phyloP scores from a whole-genome alignment of 2,329 filamentous ascomycete genomes.

The Epichloe typhina region DNA sequence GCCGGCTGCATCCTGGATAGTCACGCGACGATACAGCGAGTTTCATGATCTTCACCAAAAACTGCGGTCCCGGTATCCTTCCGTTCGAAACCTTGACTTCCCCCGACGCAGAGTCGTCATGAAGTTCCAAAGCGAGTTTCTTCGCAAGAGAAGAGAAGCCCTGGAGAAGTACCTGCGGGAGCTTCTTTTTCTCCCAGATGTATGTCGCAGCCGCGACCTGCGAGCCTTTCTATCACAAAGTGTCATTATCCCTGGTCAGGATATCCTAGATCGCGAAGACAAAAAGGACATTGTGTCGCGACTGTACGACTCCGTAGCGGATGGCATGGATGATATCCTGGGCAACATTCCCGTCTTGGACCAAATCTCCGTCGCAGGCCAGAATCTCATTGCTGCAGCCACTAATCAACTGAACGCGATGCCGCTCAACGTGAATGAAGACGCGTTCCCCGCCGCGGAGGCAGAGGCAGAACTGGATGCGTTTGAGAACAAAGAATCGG shows the following conservation, averaged over 20 bases:
- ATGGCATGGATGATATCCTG: conserved; percentile 95
- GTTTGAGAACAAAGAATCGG: conserved; percentile 77
- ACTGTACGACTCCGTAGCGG: conserved; percentile 90
- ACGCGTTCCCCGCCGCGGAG: conserved; percentile 47
- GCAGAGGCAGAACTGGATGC: conserved; percentile 89
- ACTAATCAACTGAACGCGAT: conserved; percentile 48
- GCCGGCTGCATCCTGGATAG: conserved; percentile 87
- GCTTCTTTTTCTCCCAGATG: conserved; percentile 77
- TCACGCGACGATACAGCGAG: conserved; percentile 89
- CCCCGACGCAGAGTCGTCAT: conserved; percentile 84
- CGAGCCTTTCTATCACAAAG: conserved; percentile 87
- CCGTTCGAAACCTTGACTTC: conserved; percentile 82
- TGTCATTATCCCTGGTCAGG: conserved; percentile 53
- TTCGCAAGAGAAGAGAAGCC: conserved; percentile 73
- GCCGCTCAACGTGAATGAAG: conserved; percentile 38
- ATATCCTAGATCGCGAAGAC: conserved; percentile 44
- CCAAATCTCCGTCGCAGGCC: conserved; percentile 81
- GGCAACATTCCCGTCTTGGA: conserved; percentile 93
- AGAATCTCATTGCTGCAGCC: conserved; percentile 74
- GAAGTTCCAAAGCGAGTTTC: conserved; percentile 91
- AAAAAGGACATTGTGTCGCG: conserved; percentile 84
- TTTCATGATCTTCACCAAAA: conserved; percentile 93
- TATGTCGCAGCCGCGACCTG: conserved; percentile 85
- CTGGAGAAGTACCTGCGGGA: conserved; percentile 77
- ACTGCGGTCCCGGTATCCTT: conserved; percentile 71